phyloP scores from a whole-genome alignment of 345 rosid genomes.

The Adansonia digitata region DNA sequence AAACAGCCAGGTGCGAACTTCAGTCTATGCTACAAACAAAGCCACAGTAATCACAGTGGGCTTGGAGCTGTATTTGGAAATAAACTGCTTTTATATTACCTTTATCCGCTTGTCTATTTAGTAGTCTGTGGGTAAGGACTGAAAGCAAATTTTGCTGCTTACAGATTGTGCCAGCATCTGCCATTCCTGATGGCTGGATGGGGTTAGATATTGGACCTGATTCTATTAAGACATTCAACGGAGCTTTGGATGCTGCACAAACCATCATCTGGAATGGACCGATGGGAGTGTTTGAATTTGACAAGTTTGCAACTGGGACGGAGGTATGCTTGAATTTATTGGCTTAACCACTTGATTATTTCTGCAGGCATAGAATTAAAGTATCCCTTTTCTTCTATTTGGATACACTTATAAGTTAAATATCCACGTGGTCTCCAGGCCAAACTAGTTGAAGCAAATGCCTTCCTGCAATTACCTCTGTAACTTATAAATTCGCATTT shows the following conservation, averaged over 20 bases:
- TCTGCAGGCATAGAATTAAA: not conserved
- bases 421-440: not conserved
- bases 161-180: conserved; percentile 70
- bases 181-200: conserved; percentile 94
- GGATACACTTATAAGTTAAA: not conserved
- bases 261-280: no score
- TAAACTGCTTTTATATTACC: not conserved
- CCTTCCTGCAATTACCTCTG: not conserved
- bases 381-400: not conserved
- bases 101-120: not conserved
- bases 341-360: not conserved
- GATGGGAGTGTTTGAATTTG: no score
- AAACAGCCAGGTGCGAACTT: conserved; percentile 62
- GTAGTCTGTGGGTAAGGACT: conserved; percentile 2
- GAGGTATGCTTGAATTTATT: conserved; percentile 36
- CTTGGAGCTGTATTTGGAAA: not conserved
- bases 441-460: not conserved
- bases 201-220: no score
- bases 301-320: conserved; percentile 80
- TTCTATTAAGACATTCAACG: conserved; percentile 64
- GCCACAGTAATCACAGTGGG: not conserved
- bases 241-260: conserved; percentile 66
- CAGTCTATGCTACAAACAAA: not conserved
- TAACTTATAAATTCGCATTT: not conserved
- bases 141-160: conserved; percentile 3